Conservation (phyloP, 2,329 filamentous ascomycete species). For the Paramyrothecium sp. region DNA sequence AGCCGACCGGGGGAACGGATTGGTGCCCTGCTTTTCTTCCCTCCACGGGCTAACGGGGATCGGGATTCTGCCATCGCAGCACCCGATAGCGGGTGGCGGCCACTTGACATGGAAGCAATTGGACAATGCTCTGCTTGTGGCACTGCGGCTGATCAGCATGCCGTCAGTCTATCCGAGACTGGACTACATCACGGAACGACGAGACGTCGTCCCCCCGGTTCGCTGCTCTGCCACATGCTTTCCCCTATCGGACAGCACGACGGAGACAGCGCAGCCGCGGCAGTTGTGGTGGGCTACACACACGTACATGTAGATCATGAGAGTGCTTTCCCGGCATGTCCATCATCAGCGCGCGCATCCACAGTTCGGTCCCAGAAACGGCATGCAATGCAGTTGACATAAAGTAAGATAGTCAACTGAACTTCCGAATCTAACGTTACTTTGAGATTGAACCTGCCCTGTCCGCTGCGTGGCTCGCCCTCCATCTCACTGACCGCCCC, state of each 20-base stretch:
- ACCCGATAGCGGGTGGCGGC: background rate
- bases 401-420: too few relatives aligned
- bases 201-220: too few relatives aligned
- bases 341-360: slow-evolving; percentile 23
- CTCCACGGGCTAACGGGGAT: too few relatives aligned
- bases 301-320: too few relatives aligned
- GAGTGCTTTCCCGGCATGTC: slow-evolving; percentile 56
- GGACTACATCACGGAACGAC: too few relatives aligned
- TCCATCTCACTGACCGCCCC: background rate
- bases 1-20: too few relatives aligned
- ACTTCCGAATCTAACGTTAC: background rate
- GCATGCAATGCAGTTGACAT: background rate
- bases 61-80: background rate
- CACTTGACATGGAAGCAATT: background rate
- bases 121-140: background rate
- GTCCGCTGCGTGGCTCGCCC: background rate
- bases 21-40: too few relatives aligned
- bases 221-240: too few relatives aligned
- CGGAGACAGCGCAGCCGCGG: too few relatives aligned
- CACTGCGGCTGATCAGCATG: background rate
- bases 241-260: too few relatives aligned
- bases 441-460: background rate
- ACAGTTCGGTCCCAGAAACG: too few relatives aligned
- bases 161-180: background rate
- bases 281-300: too few relatives aligned